Evolutionary conservation across 2,329 filamentous ascomycete genomes (phyloP), one percentile per base, ranked within the genome.

Genomic region (Venturia oleaginea): DNA sequence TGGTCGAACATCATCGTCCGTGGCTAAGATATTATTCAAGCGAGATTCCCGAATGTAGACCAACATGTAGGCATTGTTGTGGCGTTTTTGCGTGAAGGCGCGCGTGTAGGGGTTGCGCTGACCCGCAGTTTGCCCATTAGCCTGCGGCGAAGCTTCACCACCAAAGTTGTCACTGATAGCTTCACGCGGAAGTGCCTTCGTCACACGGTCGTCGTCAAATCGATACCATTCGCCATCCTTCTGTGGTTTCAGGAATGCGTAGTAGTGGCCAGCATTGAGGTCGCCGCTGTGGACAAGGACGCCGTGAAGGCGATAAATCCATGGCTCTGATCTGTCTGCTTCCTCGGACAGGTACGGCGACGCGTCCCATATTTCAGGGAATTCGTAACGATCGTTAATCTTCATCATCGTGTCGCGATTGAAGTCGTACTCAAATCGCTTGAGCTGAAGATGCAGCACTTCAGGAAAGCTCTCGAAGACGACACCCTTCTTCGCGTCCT

Each of bases 401-500:
- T 99, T 99, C 89, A 96, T 97, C 90, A 97, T 97, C 68, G 91
- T 92, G 73, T 97, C 93, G 70, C 91, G 86, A 69, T 96, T 89
- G 71, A 97, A 90, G 76, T 99, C 94, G 77, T 99, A 99, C 74
- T 99, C 92, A 75, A 99, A 99, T 62, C 94, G 89, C 78, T 97
- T 97, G 66, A 99, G 83, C 75, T 99, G 94, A 51, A 99, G 81
- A 74, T 99, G 93, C 27, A 99, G 80, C 2, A 99, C 92, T 63
- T 95, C 90, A 0, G 94, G 94, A 73, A 97, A 97, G 71, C 87
- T 90, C 73, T 92, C 91, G 74, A 99, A 99, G 67, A 99, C 97
- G 69, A 97, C 94, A 62, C 94, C 94, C 76, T 99, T 99, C 79
- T 91, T 92, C 62, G 94, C 94, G 74, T 99, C 94, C 74, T 99